Evolutionary conservation across 805 yeast species (phyloP).

Genomic region (Barnettozyma vustinii): DNA sequence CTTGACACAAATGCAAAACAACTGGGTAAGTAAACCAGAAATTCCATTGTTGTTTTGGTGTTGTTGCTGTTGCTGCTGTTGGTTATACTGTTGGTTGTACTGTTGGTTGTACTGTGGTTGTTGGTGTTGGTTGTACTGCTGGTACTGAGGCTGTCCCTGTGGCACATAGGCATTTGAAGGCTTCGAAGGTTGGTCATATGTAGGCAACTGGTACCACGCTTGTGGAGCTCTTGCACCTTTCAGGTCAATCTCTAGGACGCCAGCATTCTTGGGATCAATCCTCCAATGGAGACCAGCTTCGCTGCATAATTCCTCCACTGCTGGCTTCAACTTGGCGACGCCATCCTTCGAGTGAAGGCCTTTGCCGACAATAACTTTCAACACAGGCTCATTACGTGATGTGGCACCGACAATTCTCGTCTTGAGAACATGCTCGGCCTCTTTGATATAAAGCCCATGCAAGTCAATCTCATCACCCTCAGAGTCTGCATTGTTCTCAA

Average conservation of each 20-base stretch:
- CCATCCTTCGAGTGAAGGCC: constrained; percentile 82
- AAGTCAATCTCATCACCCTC: constrained; percentile 82
- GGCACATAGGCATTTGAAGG: constrained; percentile 30
- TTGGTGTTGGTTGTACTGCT: constrained; percentile 16
- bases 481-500: constrained; percentile 85
- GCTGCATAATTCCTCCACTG: constrained; percentile 70
- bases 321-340: constrained; percentile 85
- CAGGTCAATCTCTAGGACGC: constrained; percentile 72
- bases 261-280: constrained; percentile 68
- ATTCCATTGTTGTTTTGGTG: constrained; percentile 14
- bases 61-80: constrained; percentile 12
- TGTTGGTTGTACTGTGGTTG: constrained; percentile 14
- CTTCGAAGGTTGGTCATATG: constrained; percentile 18
- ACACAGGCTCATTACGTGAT: constrained; percentile 47
- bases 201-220: constrained; percentile 25
- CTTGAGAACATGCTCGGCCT: constrained; percentile 74
- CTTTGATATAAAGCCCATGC: constrained; percentile 88
- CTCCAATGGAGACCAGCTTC: constrained; percentile 57
- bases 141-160: constrained; percentile 26
- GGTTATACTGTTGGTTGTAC: constrained; percentile 13
- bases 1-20: constrained; percentile 32
- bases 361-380: constrained; percentile 88
- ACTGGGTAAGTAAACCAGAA: constrained; percentile 21
- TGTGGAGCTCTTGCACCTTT: constrained; percentile 40
- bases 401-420: constrained; percentile 66